Evolutionary conservation across 2,329 filamentous ascomycete genomes (phyloP), one percentile per base, ranked within the genome.

Genomic region (Celoporthe dispersa): DNA sequence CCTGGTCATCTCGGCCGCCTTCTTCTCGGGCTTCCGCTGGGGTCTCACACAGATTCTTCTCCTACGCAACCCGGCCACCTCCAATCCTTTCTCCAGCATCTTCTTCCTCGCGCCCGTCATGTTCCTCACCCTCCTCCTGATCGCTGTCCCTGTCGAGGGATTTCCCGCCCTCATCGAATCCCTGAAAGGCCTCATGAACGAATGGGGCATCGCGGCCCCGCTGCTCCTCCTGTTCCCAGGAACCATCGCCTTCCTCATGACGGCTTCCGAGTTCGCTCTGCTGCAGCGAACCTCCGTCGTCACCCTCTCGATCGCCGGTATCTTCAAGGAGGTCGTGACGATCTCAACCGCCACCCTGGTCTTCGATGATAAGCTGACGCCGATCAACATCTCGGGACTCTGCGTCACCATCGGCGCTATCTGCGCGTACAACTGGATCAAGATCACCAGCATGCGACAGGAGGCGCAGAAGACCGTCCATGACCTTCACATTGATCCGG

Each of bases 271-370:
- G 81, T 99, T 98, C 79, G 95, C 96, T 67, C 88, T 99, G 72
- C 87, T 99, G 74, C 92, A 98, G 83, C 93, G 96, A 63, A 98
- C 95, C 0, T 97, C 93, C 1, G 96, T 99, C 67, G 96, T 99
- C 66, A 98, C 96, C 0, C 86, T 99, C 61, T 97, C 92, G 66
- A 98, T 99, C 75, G 97, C 94, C 73, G 96, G 96, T 72, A 98
- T 99, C 72, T 98, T 99, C 86, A 99, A 99, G 80, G 96, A 99
- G 82, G 96, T 98, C 55, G 91, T 99, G 68, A 99, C 96, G 19
- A 98, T 99, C 76, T 91, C 89, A 55, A 94, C 94, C 0, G 95
- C 95, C 0, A 92, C 94, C 11, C 80, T 97, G 37, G 90, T 97
- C 4, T 99, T 98, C 83, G 88, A 96, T 75, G 96, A 99, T 78